phyloP scores from a whole-genome alignment of 768 basidiomycete genomes.

The Rhodotorula babjevae region DNA sequence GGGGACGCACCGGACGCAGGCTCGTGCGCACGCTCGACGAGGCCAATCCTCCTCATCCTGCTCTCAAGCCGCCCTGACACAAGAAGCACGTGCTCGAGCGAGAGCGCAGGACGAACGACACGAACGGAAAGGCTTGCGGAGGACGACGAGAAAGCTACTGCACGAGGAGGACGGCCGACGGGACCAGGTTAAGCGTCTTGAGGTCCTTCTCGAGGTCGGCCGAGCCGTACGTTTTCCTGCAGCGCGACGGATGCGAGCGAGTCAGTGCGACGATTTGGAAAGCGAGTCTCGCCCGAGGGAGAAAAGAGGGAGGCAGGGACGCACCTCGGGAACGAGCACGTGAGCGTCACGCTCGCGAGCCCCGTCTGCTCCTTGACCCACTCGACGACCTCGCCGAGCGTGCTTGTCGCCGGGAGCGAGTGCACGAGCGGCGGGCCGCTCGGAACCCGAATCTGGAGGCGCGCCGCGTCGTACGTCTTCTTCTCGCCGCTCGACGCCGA shows the following conservation, averaged over 20 bases:
- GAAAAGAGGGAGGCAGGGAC: not conserved
- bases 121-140: too few relatives aligned
- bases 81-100: too few relatives aligned
- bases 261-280: not conserved
- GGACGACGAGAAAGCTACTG: not conserved
- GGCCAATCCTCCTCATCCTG: too few relatives aligned
- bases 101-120: too few relatives aligned
- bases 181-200: conserved; percentile 66
- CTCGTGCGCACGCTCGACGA: too few relatives aligned
- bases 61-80: too few relatives aligned
- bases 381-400: conserved; percentile 30
- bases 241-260: not conserved
- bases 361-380: conserved; percentile 30
- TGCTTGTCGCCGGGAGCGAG: conserved; percentile 45
- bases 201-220: conserved; percentile 74
- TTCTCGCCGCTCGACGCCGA: conserved; percentile 48
- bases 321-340: conserved; percentile 31
- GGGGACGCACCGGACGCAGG: too few relatives aligned
- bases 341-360: conserved; percentile 2
- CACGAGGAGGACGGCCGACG: conserved; percentile 23
- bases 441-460: conserved; percentile 82
- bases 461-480: conserved; percentile 77
- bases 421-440: conserved; percentile 68
- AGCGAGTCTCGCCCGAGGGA: not conserved
- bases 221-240: conserved; percentile 69